Conservation (phyloP, 1,284 basidiomycete genomes). For the Tilletia indica region DNA sequence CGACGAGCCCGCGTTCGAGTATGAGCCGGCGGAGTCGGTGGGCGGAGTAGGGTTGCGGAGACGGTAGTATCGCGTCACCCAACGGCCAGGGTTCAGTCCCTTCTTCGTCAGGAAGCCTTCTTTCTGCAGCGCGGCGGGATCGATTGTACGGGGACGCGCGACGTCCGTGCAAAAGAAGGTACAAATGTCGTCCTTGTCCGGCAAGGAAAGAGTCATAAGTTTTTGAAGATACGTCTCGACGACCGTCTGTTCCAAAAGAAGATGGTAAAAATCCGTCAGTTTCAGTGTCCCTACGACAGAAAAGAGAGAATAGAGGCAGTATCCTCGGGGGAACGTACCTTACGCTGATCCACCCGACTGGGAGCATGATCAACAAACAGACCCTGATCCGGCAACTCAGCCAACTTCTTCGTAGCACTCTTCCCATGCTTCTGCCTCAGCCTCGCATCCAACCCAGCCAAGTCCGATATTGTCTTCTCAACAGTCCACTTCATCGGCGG, state of each 20-base stretch:
- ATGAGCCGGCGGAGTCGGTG: not conserved
- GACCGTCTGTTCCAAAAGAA: conserved; percentile 62
- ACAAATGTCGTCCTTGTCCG: conserved; percentile 84
- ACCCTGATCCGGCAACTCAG: conserved; percentile 79
- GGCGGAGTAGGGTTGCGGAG: conserved; percentile 64
- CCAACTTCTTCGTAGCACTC: conserved; percentile 71
- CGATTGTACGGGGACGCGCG: conserved; percentile 63
- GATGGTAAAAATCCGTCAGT: conserved; percentile 16
- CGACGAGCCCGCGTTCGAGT: not conserved
- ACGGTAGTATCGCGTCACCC: conserved; percentile 80
- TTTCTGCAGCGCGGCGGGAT: conserved; percentile 67
- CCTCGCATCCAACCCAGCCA: conserved; percentile 72
- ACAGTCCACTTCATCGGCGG: conserved; percentile 72
- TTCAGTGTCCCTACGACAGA: conserved; percentile 16
- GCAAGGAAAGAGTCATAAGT: conserved; percentile 73
- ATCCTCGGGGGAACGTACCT: conserved; percentile 25
- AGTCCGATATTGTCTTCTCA: conserved; percentile 89
- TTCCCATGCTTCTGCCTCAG: conserved; percentile 66
- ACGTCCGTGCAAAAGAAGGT: conserved; percentile 88
- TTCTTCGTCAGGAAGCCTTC: conserved; percentile 95
- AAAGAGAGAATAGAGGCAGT: conserved; percentile 19
- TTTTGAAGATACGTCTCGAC: conserved; percentile 84
- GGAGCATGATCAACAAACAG: conserved; percentile 96
- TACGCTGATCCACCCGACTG: conserved; percentile 80
- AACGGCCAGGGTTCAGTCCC: conserved; percentile 88